Evolutionary conservation across 202 grass and related monocot species (phyloP).

Genomic region (Panicum virgatum): DNA sequence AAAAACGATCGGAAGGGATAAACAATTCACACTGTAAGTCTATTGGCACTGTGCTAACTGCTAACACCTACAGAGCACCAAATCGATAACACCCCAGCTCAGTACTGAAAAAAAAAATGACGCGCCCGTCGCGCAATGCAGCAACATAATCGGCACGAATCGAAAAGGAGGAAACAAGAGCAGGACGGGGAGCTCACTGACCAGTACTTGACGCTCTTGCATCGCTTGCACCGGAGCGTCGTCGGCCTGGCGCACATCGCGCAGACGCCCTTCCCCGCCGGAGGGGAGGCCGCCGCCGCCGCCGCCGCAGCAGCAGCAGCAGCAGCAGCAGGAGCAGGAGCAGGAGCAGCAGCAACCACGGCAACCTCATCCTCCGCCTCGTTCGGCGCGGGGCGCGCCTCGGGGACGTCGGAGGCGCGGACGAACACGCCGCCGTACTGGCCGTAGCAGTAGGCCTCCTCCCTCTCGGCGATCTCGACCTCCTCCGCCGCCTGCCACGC

Average conservation of each 20-base stretch:
- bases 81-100: background rate
- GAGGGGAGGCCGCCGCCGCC: background rate
- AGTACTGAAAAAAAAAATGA: background rate
- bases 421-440: conserved; percentile 13
- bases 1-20: conserved; percentile 15
- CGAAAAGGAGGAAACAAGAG: background rate
- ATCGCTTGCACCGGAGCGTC: conserved; percentile 60
- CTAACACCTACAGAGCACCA: background rate
- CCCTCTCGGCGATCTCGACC: conserved; percentile 46
- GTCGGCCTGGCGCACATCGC: conserved; percentile 62
- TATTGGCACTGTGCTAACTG: background rate
- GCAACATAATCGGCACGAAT: conserved; percentile 20
- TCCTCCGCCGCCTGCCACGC: conserved; percentile 60
- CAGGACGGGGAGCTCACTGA: conserved; percentile 37
- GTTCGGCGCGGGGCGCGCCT: too few species aligned
- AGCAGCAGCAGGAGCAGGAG: too few species aligned
- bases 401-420: background rate
- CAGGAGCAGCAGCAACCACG: too few species aligned
- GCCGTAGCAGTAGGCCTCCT: conserved; percentile 40
- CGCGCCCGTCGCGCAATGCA: background rate
- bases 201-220: conserved; percentile 96
- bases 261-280: conserved; percentile 41
- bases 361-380: too few species aligned
- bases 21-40: background rate
- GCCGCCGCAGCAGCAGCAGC: too few species aligned